A percentile compares a stretch with the other conserved stretches of the same genome.
These are phyloP conservation scores for Diplodia corticola DNA, from an alignment of 2,329 filamentous ascomycete genomes.

Conservation along the genomic window DNA sequence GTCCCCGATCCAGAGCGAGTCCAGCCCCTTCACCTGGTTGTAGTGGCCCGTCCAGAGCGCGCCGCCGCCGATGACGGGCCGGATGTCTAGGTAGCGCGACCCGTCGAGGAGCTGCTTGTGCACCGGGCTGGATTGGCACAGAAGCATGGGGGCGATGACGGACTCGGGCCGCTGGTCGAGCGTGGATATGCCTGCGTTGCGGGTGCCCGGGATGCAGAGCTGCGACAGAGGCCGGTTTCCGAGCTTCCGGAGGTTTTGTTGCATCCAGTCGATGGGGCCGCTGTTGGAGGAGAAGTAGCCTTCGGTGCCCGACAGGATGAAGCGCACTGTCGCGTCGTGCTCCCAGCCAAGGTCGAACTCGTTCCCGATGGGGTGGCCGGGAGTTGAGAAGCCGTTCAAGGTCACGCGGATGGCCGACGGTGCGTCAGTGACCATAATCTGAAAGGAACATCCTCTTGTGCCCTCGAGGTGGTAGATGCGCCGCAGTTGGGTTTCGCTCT, in stretches of 20 bases:
- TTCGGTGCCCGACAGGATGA: conserved; percentile 42
- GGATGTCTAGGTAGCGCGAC: conserved; percentile 51
- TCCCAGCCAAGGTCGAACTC: conserved; percentile 33
- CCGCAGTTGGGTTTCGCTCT: neutral
- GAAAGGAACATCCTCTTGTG: neutral
- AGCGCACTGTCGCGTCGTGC: conserved; percentile 39
- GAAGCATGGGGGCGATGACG: conserved; percentile 26
- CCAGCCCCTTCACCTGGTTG: conserved; percentile 47
- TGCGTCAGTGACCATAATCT: neutral
- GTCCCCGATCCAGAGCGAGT: conserved; percentile 38
- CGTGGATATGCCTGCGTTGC: conserved; percentile 52
- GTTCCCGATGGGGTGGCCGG: neutral
- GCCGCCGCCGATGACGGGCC: conserved; percentile 43
- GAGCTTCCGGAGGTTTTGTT: conserved; percentile 40
- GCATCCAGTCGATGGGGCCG: conserved; percentile 43
- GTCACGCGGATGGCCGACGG: neutral
- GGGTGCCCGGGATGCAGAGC: conserved; percentile 52
- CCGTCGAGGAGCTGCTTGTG: conserved; percentile 50
- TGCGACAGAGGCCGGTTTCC: conserved; percentile 46
- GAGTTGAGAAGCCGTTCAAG: neutral
- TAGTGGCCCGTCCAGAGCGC: conserved; percentile 48
- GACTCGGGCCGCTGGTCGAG: conserved; percentile 43
- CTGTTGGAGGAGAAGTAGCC: conserved; percentile 40
- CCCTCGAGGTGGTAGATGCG: neutral
- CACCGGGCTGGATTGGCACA: conserved; percentile 43